phyloP scores from a whole-genome alignment of 768 basidiomycete species.

The Boletus tomentosulus region DNA sequence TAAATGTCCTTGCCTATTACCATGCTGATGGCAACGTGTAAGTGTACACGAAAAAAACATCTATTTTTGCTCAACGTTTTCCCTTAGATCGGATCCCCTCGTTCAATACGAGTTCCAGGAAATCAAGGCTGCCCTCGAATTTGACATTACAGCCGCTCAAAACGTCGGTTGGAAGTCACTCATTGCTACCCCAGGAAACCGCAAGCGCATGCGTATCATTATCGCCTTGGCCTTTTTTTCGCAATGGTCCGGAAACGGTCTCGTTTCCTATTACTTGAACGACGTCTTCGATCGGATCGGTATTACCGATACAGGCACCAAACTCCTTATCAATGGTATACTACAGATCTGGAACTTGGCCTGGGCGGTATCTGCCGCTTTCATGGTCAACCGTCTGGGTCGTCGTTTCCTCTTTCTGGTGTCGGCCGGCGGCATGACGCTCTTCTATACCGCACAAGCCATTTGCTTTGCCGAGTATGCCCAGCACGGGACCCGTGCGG shows the following conservation, averaged over 20 bases:
- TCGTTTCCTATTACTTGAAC: slow-evolving; percentile 80
- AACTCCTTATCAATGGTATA: slow-evolving; percentile 84
- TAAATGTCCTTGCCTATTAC: slow-evolving; percentile 72
- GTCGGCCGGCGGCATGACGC: slow-evolving; percentile 53
- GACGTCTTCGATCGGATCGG: slow-evolving; percentile 67
- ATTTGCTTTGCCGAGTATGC: slow-evolving; percentile 58
- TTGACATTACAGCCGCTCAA: slow-evolving; percentile 55
- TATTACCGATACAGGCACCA: slow-evolving; percentile 53
- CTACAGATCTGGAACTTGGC: slow-evolving; percentile 78
- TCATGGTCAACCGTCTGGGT: slow-evolving; percentile 61
- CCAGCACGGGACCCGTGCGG: slow-evolving; percentile 35
- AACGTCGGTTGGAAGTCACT: slow-evolving; percentile 70
- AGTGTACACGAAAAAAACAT: slow-evolving; percentile 10
- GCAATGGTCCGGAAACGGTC: slow-evolving; percentile 83
- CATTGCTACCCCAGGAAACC: slow-evolving; percentile 64
- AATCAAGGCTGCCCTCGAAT: slow-evolving; percentile 72
- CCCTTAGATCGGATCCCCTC: slow-evolving; percentile 52
- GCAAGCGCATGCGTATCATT: slow-evolving; percentile 72
- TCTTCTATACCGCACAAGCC: slow-evolving; percentile 69
- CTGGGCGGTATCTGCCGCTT: slow-evolving; percentile 56
- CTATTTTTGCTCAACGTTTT: neutral
- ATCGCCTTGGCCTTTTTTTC: slow-evolving; percentile 79
- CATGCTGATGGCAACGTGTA: slow-evolving; percentile 73
- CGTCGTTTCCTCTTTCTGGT: slow-evolving; percentile 68
- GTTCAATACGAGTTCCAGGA: slow-evolving; percentile 74